Percentiles rank a stretch among this genome's conserved stretches.
phyloP scores from a whole-genome alignment of 768 basidiomycete genomes.

The Calocera cornea region DNA sequence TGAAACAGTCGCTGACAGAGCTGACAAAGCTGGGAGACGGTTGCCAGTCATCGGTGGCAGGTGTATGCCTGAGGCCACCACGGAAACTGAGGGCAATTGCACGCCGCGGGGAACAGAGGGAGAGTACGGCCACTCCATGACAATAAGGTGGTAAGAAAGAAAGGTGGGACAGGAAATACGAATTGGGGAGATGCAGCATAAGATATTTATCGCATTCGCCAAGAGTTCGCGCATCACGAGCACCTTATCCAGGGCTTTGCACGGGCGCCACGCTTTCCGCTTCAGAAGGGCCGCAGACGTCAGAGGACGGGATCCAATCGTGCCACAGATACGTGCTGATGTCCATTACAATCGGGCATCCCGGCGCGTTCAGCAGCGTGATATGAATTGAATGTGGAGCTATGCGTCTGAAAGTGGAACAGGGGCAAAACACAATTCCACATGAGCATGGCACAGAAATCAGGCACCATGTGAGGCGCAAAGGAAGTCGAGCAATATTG shows the following conservation, averaged over 20 bases:
- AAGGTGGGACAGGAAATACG: too few species aligned
- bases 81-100: too few species aligned
- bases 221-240: too few species aligned
- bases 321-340: background rate
- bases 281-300: background rate
- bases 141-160: too few species aligned
- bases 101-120: too few species aligned
- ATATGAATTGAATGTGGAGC: background rate
- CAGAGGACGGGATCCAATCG: background rate
- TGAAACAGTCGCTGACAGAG: too few species aligned
- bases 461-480: background rate
- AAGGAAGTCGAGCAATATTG: background rate
- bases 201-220: too few species aligned
- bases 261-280: background rate
- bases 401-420: background rate
- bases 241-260: background rate
- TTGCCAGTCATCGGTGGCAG: too few species aligned
- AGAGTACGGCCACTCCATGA: too few species aligned
- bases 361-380: background rate
- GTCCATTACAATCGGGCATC: background rate
- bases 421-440: background rate
- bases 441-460: background rate
- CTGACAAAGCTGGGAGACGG: too few species aligned
- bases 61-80: too few species aligned
- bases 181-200: too few species aligned